Percentiles rank a stretch among this genome's conserved stretches.
Conservation (phyloP, 1,284 basidiomycete species). For the Ustilago loliicola region DNA sequence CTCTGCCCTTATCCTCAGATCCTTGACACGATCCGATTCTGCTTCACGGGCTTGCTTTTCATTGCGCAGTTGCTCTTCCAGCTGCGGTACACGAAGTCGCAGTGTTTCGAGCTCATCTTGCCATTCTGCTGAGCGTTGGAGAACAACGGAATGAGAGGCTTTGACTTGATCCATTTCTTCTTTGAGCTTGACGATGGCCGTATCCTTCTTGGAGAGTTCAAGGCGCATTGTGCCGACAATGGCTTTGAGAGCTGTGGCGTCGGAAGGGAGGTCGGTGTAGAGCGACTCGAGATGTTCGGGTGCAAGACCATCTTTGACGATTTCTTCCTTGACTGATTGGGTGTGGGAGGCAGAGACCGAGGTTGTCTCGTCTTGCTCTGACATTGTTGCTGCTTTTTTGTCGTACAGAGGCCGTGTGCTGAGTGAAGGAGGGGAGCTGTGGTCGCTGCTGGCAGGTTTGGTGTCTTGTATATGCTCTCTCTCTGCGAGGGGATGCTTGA, state of each 20-base stretch:
- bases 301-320: constrained; percentile 23
- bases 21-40: constrained; percentile 64
- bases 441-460: neutral
- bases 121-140: constrained; percentile 59
- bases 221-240: constrained; percentile 56
- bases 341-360: constrained; percentile 31
- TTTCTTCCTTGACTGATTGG: constrained; percentile 16
- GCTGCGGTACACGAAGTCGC: constrained; percentile 31
- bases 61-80: constrained; percentile 30
- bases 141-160: constrained; percentile 52
- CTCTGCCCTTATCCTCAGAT: constrained; percentile 63
- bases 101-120: constrained; percentile 61
- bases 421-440: neutral
- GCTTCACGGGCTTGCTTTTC: constrained; percentile 53
- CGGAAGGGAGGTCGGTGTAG: constrained; percentile 46
- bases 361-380: constrained; percentile 32
- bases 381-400: constrained; percentile 22
- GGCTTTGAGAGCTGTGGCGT: constrained; percentile 53
- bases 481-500: neutral
- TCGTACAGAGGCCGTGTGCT: neutral
- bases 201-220: constrained; percentile 43
- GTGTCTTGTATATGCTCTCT: neutral
- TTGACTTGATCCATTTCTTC: constrained; percentile 54
- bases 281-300: constrained; percentile 53
- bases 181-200: constrained; percentile 38